Evolutionary conservation across 495 filamentous ascomycete species (phyloP).

Genomic region (Entonaema liquescens): DNA sequence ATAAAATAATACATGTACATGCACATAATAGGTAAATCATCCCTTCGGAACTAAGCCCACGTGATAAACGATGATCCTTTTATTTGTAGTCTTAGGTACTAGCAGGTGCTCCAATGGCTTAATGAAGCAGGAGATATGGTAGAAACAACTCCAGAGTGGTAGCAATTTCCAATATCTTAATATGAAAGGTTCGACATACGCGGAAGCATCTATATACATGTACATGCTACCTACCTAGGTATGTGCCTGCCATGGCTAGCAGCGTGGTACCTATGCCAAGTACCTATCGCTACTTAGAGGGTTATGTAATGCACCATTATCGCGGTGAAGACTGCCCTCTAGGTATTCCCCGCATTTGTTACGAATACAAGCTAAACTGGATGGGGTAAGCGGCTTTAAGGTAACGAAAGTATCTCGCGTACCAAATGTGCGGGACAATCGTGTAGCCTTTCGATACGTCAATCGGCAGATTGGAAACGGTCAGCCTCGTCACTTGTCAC

Average conservation of each 20-base stretch:
- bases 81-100: not conserved
- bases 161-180: not conserved
- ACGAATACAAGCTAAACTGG: slow-evolving; percentile 10
- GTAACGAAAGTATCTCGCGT: slow-evolving; percentile 15
- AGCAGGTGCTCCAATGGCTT: not conserved
- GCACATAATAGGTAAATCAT: not conserved
- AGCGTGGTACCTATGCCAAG: not conserved
- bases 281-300: too few relatives aligned
- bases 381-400: not conserved
- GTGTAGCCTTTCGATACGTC: slow-evolving; percentile 38
- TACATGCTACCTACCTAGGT: not conserved
- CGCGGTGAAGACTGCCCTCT: not conserved
- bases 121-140: not conserved
- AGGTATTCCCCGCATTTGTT: slow-evolving; percentile 21
- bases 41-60: slow-evolving; percentile 11
- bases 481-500: slow-evolving; percentile 42
- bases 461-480: slow-evolving; percentile 38
- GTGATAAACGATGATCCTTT: slow-evolving; percentile 17
- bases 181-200: not conserved
- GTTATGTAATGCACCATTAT: too few relatives aligned
- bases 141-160: not conserved
- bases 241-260: not conserved
- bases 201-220: not conserved
- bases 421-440: slow-evolving; percentile 4
- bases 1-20: too few relatives aligned